Evolutionary conservation across 345 rosid species (phyloP).

Genomic region (Erysimum cheiranthoides): DNA sequence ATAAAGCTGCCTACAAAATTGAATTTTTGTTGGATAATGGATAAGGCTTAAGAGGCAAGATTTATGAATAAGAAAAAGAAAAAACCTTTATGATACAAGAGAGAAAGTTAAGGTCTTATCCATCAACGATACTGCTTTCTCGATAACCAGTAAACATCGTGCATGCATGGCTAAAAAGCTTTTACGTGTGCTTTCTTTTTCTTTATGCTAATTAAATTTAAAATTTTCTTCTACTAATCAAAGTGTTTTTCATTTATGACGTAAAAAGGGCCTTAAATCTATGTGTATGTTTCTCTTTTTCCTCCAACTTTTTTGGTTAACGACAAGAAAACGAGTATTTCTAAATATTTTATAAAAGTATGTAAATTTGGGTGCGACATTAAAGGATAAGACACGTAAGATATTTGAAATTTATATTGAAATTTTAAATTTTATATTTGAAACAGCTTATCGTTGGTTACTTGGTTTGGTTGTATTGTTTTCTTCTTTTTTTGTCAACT

Average conservation of each 20-base stretch:
- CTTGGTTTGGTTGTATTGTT: slow-evolving; percentile 22
- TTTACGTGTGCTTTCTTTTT: slow-evolving; percentile 39
- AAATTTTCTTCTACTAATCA: slow-evolving; percentile 6
- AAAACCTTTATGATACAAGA: slow-evolving; percentile 13
- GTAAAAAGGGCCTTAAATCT: slow-evolving; percentile 42
- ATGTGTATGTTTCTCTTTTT: slow-evolving; percentile 47
- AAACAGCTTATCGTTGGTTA: slow-evolving; percentile 32
- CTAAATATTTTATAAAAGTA: slow-evolving; percentile 1
- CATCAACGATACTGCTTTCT: slow-evolving; percentile 35
- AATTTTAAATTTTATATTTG: slow-evolving; percentile 23
- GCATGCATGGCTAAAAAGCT: slow-evolving; percentile 50
- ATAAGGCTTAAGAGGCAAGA: slow-evolving; percentile 41
- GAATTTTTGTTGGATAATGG: slow-evolving; percentile 36
- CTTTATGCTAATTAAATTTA: slow-evolving; percentile 26
- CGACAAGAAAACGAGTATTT: slow-evolving; percentile 39
- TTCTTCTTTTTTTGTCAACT: slow-evolving; percentile 1
- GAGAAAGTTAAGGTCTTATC: slow-evolving; percentile 46
- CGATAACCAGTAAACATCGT: slow-evolving; percentile 41
- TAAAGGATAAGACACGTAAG: slow-evolving; percentile 46
- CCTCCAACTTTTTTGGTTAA: slow-evolving; percentile 37
- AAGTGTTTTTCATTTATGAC: slow-evolving; percentile 43
- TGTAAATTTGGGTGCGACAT: slow-evolving; percentile 42
- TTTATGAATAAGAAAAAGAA: slow-evolving; percentile 10
- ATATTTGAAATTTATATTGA: slow-evolving; percentile 13
- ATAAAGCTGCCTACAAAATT: slow-evolving; percentile 40